Base-by-base conservation (phyloP, 345 rosid genomes). In the Crucihimalaya himalaica region DNA sequence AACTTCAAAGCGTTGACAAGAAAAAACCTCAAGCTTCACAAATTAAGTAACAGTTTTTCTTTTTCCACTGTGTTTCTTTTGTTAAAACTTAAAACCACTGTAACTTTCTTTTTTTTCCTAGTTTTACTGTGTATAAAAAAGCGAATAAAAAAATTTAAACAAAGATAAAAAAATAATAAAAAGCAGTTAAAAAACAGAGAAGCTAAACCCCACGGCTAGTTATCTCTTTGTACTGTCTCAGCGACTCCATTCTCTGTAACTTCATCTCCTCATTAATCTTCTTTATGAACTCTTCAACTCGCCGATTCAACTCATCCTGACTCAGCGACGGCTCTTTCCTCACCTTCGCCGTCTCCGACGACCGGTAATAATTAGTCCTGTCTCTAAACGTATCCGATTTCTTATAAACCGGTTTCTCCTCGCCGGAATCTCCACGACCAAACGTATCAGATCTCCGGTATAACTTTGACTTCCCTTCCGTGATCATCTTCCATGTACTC, bases 241-340 rank as follows among this genome's bases (percentile, higher is more conserved):
- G 18, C 2, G 95, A 83, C 86, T 86, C 92, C 63, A 83, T 77
- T 51, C 98, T 83, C 80, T 92, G 96, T 76, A 90, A 34, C 87
- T 87, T 90, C 98, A 92, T 92, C 59, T 92, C 96, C 23, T 92
- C 91, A 8, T 92, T 86, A 32, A 86, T 83, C 84, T 92, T 92
- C 66, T 75, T 86, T 14, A 92, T 92, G 62, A 92, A 92, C 79
- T 84, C 94, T 39, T 92, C 98, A 0, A 84, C 98, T 63, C 95
- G 83, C 40, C 87, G 83, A 77, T 92, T 92, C 86, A 92, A 81
- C 84, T 92, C 98, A 63, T 92, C 98, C 74, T 87, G 89, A 81
- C 88, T 66, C 84, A 84, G 76, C 15, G 96, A 92, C 75, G 87
- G 82, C 52, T 83, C 92, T 61, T 80, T 86, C 64, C 78, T 82